Conservation (phyloP, 371 early-diverging fungal species). For the Actinomucor elegans region DNA sequence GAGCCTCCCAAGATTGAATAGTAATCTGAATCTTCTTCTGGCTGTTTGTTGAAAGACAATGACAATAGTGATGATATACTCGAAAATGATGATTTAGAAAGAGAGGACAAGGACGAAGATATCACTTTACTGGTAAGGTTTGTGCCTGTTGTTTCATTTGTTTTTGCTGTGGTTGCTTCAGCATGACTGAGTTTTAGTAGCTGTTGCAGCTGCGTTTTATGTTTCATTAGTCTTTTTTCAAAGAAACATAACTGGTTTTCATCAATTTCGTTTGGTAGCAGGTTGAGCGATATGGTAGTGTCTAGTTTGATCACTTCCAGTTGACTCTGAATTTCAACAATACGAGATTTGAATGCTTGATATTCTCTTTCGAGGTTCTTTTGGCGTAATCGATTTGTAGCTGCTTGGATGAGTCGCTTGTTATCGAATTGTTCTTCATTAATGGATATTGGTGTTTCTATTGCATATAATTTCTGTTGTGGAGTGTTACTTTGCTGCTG, state of each 20-base stretch:
- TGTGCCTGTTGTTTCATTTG: background rate
- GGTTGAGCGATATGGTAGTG: constrained; percentile 3
- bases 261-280: background rate
- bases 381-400: constrained; percentile 13
- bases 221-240: constrained; percentile 12
- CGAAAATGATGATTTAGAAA: background rate
- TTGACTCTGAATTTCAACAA: constrained; percentile 16
- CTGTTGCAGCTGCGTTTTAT: constrained; percentile 1
- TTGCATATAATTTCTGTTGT: background rate
- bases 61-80: background rate
- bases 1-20: background rate
- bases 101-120: background rate
- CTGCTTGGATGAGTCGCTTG: constrained; percentile 3
- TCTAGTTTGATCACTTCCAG: constrained; percentile 18
- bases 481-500: too few species aligned
- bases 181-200: background rate
- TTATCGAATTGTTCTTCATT: background rate
- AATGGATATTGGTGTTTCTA: background rate
- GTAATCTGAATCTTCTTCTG: background rate
- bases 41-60: background rate
- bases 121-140: background rate
- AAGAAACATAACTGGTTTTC: background rate
- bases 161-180: background rate
- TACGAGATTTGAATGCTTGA: constrained; percentile 6
- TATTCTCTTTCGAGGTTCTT: constrained; percentile 9